Conservation (phyloP, 495 filamentous ascomycete genomes). For the Lasiosphaeria ovina region DNA sequence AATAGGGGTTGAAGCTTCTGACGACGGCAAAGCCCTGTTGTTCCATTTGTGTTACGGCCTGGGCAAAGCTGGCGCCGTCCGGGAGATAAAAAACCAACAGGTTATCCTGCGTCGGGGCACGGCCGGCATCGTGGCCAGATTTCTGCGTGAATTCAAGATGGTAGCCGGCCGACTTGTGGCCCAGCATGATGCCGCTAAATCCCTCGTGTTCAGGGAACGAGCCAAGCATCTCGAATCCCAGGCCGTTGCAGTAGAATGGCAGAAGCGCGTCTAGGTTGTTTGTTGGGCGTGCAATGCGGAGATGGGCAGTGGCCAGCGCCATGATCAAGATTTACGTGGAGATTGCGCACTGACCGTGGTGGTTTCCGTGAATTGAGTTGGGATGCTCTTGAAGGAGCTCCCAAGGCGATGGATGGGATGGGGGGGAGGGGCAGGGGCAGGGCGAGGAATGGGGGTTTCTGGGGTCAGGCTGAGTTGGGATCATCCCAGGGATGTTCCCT, state of each 20-base stretch:
- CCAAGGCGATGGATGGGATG: no score
- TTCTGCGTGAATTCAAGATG: conserved; percentile 35
- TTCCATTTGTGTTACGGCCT: conserved; percentile 28
- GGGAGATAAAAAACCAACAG: conserved; percentile 36
- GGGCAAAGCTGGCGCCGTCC: conserved; percentile 14
- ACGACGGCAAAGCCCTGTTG: conserved; percentile 22
- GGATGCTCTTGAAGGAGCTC: background rate
- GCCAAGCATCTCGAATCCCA: conserved; percentile 30
- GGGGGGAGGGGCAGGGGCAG: no score
- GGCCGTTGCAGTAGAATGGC: conserved; percentile 33
- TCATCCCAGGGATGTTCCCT: no score
- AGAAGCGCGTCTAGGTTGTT: conserved; percentile 31
- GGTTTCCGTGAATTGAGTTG: background rate
- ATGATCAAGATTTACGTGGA: conserved; percentile 7
- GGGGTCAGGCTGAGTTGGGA: no score
- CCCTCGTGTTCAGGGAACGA: conserved; percentile 30
- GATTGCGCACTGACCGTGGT: background rate
- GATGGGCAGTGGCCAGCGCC: conserved; percentile 23
- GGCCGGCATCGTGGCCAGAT: conserved; percentile 24
- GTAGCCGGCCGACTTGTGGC: conserved; percentile 23
- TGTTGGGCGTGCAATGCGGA: conserved; percentile 36
- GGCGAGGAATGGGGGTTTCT: no score
- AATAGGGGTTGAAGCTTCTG: conserved; percentile 35
- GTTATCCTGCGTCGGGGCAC: conserved; percentile 36
- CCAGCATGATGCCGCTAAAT: conserved; percentile 34